Evolutionary conservation across 805 yeast species (phyloP).

Genomic region (Kodamaea laetipori): DNA sequence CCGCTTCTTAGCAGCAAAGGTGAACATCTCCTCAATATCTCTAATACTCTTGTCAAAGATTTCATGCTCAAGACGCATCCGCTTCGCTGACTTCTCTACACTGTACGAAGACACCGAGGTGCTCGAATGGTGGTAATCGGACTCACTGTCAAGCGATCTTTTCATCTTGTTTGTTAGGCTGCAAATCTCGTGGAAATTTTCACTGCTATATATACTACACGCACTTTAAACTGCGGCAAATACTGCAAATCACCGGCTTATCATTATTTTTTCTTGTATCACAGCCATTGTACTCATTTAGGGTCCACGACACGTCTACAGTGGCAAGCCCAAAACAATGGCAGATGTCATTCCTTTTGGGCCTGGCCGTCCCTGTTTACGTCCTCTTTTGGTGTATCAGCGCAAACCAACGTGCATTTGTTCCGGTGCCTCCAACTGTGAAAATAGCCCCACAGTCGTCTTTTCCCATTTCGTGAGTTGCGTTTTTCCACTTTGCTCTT

Average conservation of each 20-base stretch:
- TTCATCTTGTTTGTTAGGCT: constrained; percentile 1
- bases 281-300: no score
- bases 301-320: no score
- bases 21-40: constrained; percentile 27
- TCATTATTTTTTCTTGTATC: not conserved
- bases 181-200: not conserved
- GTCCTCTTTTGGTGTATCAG: no score
- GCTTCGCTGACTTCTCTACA: constrained; percentile 19
- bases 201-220: constrained; percentile 1
- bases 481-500: no score
- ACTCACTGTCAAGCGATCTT: constrained; percentile 7
- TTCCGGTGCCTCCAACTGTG: no score
- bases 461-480: no score
- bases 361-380: no score
- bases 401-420: no score
- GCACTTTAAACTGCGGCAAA: not conserved
- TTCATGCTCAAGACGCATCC: constrained; percentile 24
- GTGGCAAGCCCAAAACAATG: no score
- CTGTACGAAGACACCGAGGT: constrained; percentile 5
- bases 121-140: constrained; percentile 7
- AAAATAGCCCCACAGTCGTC: no score
- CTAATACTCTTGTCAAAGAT: constrained; percentile 26
- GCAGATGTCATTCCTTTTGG: no score
- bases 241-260: not conserved
- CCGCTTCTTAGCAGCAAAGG: constrained; percentile 12